These are phyloP conservation scores for Penicillium turbatum DNA, from an alignment of 495 filamentous ascomycete species.

Conservation along the genomic window DNA sequence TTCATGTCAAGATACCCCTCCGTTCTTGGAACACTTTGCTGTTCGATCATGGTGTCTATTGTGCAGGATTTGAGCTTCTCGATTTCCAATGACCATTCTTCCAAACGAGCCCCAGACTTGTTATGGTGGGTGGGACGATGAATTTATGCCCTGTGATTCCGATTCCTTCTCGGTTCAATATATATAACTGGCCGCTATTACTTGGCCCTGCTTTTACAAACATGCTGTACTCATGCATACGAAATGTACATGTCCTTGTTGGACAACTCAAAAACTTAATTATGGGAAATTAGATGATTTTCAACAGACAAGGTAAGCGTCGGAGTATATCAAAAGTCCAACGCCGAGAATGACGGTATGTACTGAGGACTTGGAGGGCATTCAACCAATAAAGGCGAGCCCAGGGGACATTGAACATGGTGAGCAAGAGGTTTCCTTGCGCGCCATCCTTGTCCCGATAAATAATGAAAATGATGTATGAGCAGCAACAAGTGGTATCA, in stretches of 20 bases:
- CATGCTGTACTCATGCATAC: not conserved
- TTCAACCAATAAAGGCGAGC: not conserved
- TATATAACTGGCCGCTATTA: conserved; percentile 8
- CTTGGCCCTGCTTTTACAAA: not conserved
- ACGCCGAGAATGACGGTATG: conserved; percentile 13
- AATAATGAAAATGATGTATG: conserved; percentile 13
- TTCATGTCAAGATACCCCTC: not conserved
- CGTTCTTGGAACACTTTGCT: not conserved
- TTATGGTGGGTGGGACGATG: conserved; percentile 10
- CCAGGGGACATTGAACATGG: not conserved
- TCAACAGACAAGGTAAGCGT: not conserved
- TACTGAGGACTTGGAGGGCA: conserved; percentile 1
- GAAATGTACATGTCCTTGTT: not conserved
- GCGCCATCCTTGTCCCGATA: not conserved
- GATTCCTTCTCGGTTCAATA: not conserved
- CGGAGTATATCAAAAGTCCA: conserved; percentile 2
- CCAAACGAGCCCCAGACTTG: not conserved
- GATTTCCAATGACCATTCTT: not conserved
- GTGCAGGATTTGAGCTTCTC: not conserved
- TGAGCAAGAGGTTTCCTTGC: too few species aligned
- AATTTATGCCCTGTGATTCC: conserved; percentile 12
- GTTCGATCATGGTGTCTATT: not conserved
- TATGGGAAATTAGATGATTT: conserved; percentile 8
- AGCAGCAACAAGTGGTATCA: conserved; percentile 24
- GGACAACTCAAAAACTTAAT: conserved; percentile 2